phyloP scores from a whole-genome alignment of 228 moss, liverwort and hornwort genomes.

The Sphagnum magellanicum region DNA sequence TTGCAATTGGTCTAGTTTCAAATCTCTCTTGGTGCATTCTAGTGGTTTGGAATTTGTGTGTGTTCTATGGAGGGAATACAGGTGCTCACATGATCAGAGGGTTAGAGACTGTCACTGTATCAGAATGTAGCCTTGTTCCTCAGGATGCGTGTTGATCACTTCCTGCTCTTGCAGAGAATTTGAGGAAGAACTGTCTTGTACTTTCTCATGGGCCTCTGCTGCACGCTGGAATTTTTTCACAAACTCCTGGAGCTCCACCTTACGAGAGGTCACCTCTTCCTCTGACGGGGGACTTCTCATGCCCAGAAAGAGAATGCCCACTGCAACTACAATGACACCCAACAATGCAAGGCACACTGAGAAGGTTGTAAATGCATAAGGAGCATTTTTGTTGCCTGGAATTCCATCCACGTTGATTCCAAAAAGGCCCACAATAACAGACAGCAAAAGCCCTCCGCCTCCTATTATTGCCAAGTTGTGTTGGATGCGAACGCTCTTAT shows the following conservation, averaged over 20 bases:
- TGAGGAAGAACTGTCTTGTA: constrained; percentile 9
- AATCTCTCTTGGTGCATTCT: no score
- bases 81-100: no score
- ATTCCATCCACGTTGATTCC: constrained; percentile 93
- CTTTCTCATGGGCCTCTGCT: constrained; percentile 81
- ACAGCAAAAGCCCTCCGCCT: constrained; percentile 74
- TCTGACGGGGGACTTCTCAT: constrained; percentile 55
- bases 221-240: constrained; percentile 71
- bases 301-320: constrained; percentile 65
- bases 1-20: no score
- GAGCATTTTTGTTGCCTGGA: constrained; percentile 40
- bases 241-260: constrained; percentile 66
- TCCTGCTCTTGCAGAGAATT: no score
- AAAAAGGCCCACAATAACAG: constrained; percentile 68
- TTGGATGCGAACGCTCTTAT: constrained; percentile 65
- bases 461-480: constrained; percentile 86
- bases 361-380: constrained; percentile 52
- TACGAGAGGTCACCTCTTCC: constrained; percentile 59
- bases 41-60: no score
- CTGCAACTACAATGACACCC: constrained; percentile 37
- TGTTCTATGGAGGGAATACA: no score
- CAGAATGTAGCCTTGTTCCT: no score
- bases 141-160: no score
- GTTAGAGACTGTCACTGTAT: no score
- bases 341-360: constrained; percentile 20